Percentiles rank a stretch among this genome's conserved stretches.
phyloP scores from a whole-genome alignment of 2,329 filamentous ascomycete species.

The Aureobasidium vineae region DNA sequence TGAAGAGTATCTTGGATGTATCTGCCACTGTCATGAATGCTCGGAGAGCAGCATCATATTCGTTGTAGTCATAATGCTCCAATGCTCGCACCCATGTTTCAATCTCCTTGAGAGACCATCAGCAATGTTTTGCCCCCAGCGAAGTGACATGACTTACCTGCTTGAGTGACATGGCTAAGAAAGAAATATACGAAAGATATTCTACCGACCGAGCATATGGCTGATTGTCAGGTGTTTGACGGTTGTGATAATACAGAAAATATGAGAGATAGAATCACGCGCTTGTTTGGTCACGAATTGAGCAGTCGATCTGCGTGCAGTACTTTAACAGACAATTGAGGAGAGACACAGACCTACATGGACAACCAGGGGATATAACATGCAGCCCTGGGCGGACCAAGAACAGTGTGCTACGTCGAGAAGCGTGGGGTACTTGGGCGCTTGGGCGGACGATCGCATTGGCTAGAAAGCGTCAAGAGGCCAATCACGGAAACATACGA shows the following conservation, averaged over 20 bases:
- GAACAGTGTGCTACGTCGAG: slow-evolving; percentile 14
- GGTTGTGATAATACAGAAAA: neutral
- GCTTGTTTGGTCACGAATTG: neutral
- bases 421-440: slow-evolving; percentile 24
- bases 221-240: neutral
- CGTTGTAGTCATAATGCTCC: slow-evolving; percentile 90
- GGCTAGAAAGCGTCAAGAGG: slow-evolving; percentile 2
- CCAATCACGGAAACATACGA: slow-evolving; percentile 13
- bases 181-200: neutral
- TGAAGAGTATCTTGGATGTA: slow-evolving; percentile 98
- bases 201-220: neutral
- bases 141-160: slow-evolving; percentile 38
- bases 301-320: neutral
- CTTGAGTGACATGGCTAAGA: slow-evolving; percentile 49
- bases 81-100: slow-evolving; percentile 96
- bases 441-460: slow-evolving; percentile 25
- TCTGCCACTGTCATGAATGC: slow-evolving; percentile 86
- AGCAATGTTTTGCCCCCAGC: slow-evolving; percentile 4
- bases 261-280: neutral
- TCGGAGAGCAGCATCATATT: slow-evolving; percentile 84
- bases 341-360: slow-evolving; percentile 21
- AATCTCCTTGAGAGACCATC: slow-evolving; percentile 69
- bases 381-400: slow-evolving; percentile 2
- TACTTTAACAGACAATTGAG: neutral
- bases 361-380: slow-evolving; percentile 21